Evolutionary conservation across 345 rosid genomes (phyloP).

Genomic region (Toxicodendron radicans): DNA sequence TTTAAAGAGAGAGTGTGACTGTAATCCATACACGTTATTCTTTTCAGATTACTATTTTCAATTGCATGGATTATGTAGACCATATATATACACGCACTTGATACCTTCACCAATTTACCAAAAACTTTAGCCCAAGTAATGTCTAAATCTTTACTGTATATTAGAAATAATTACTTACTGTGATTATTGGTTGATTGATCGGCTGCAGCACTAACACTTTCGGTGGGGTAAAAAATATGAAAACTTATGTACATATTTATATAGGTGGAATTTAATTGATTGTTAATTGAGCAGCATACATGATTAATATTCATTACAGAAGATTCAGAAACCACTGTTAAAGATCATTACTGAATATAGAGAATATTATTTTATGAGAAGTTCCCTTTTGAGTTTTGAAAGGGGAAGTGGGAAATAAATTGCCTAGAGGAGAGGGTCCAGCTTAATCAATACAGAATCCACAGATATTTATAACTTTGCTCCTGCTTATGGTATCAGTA

Average conservation of each 20-base stretch:
- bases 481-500: constrained; percentile 12
- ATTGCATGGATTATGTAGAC: no score
- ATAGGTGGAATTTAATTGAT: no score
- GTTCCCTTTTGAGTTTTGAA: neutral
- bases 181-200: neutral
- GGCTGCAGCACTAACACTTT: neutral
- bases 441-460: neutral
- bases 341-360: neutral
- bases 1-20: no score
- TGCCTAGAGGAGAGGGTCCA: neutral
- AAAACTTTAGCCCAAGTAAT: no score
- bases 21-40: no score
- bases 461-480: neutral
- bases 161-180: no score
- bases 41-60: no score
- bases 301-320: neutral
- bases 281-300: neutral
- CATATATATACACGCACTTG: no score
- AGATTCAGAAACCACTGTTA: no score
- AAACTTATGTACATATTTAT: no score
- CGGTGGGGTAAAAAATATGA: neutral
- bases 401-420: neutral
- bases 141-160: no score
- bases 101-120: no score
- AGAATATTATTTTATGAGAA: neutral